Evolutionary conservation across 2,329 filamentous ascomycete genomes (phyloP), one percentile per base, ranked within the genome.

Genomic region (Trichoderma brevicompactum): DNA sequence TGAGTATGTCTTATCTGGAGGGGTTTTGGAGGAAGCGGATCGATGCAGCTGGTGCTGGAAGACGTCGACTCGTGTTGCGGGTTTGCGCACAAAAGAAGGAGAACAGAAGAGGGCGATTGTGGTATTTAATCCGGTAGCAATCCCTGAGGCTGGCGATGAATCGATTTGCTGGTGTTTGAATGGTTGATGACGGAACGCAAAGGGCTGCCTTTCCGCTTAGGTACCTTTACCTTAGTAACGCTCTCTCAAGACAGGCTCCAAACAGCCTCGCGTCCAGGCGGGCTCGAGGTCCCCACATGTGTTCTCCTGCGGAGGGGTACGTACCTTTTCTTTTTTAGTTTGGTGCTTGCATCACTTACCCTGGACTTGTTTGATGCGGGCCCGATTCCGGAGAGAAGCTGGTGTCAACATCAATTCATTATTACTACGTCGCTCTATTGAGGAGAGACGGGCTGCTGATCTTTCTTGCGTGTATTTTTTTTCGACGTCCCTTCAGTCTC

Each of bases 261-360:
- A 72, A 52, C 68, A 70, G 72, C 72, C 69, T 74, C 72, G 72
- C 72, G 72, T 72, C 59, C 44, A 59, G 43, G 19, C n/a, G 23
- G 23, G 23, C 23, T 19, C 23, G 19, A 49, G 56, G 34, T 50
- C 36, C 19, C 23, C 41, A 46, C 43, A 34, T 44, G 38, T 32
- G 40, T 49, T 17, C n/a, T 46, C 38, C 38, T 12, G 46, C 15
- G 54, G 23, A 53, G 49, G 64, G 67, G 67, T 70, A 69, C 69
- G 69, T 71, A 70, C 68, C 67, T 63, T 34, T 53, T 53, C 68
- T 66, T 63, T 34, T 53, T 53, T 56, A 17, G 28, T n/a, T 62
- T 36, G 38, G 23, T 19, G 8, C 13, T 38, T 43, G 38, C 48
- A 34, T n/a, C n/a, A n/a, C 10, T 4, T 53, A 62, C 48, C 58